Evolutionary conservation across 345 rosid genomes (phyloP).

Genomic region (Arabidopsis suecica): DNA sequence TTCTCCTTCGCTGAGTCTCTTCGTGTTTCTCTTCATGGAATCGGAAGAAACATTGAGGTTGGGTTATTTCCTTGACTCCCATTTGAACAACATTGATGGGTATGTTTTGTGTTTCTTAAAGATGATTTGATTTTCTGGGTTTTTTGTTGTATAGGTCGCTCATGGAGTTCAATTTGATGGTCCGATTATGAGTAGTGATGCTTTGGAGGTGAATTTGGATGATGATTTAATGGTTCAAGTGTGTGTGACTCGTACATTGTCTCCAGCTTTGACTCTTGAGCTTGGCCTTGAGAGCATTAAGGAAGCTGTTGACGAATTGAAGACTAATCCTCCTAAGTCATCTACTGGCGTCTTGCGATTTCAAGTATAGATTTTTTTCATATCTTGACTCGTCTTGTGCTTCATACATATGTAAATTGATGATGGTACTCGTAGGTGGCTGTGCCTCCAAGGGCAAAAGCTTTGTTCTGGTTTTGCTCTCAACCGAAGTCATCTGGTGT

Average conservation of each 20-base stretch:
- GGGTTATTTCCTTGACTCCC: background rate
- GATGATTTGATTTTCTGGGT: background rate
- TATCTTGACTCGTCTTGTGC: background rate
- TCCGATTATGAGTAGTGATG: slow-evolving; percentile 49
- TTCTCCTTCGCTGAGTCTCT: slow-evolving; percentile 40
- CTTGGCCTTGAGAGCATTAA: slow-evolving; percentile 62
- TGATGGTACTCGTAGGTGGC: slow-evolving; percentile 46
- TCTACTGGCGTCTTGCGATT: slow-evolving; percentile 67
- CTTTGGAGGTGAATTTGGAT: slow-evolving; percentile 49
- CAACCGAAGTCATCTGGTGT: slow-evolving; percentile 60
- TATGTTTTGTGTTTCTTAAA: background rate
- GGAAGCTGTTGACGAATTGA: slow-evolving; percentile 64
- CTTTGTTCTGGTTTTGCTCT: slow-evolving; percentile 80
- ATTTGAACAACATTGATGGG: background rate
- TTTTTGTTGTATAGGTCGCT: slow-evolving; percentile 44
- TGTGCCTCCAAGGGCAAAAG: slow-evolving; percentile 89
- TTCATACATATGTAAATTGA: background rate
- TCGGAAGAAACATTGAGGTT: slow-evolving; percentile 36
- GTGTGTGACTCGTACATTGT: slow-evolving; percentile 66
- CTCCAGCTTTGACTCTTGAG: slow-evolving; percentile 85
- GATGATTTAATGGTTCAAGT: slow-evolving; percentile 63
- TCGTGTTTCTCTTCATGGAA: slow-evolving; percentile 32
- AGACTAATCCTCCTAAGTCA: slow-evolving; percentile 64
- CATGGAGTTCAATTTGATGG: slow-evolving; percentile 66
- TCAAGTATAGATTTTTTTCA: slow-evolving; percentile 56